phyloP scores from a whole-genome alignment of 495 filamentous ascomycete species.

The Xylaria palmicola region DNA sequence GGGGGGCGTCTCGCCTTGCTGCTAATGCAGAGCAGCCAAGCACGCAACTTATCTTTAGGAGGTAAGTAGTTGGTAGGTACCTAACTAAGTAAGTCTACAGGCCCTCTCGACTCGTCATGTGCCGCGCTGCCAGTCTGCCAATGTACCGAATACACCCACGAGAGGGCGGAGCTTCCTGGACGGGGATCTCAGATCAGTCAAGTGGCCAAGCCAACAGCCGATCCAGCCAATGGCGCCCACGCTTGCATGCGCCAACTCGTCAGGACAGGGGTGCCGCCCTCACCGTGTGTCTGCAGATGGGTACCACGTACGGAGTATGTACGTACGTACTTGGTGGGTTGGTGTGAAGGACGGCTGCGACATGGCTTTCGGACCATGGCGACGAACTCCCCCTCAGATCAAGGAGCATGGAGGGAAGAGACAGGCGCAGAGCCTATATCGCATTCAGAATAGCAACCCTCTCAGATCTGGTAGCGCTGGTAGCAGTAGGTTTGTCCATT shows the following conservation, averaged over 20 bases:
- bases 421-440: neutral
- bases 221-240: slow-evolving; percentile 26
- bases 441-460: neutral
- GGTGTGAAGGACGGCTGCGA: slow-evolving; percentile 13
- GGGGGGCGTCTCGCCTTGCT: slow-evolving; percentile 6
- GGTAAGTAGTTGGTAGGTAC: too few species aligned
- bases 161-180: slow-evolving; percentile 30
- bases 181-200: slow-evolving; percentile 36
- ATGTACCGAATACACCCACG: too few species aligned
- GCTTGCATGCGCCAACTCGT: slow-evolving; percentile 32
- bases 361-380: neutral
- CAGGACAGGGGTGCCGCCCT: slow-evolving; percentile 28
- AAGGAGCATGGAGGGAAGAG: neutral
- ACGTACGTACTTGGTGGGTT: too few species aligned
- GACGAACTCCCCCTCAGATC: neutral
- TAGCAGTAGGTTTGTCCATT: neutral
- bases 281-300: slow-evolving; percentile 14
- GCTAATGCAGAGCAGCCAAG: neutral
- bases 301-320: too few species aligned
- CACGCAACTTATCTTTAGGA: too few species aligned
- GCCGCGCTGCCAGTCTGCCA: slow-evolving; percentile 12
- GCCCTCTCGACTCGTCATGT: slow-evolving; percentile 15
- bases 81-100: too few species aligned
- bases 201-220: slow-evolving; percentile 31
- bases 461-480: neutral